Evolutionary conservation across 345 rosid genomes (phyloP), one percentile per base, ranked within the genome.

Genomic region (Eutrema japonicum): DNA sequence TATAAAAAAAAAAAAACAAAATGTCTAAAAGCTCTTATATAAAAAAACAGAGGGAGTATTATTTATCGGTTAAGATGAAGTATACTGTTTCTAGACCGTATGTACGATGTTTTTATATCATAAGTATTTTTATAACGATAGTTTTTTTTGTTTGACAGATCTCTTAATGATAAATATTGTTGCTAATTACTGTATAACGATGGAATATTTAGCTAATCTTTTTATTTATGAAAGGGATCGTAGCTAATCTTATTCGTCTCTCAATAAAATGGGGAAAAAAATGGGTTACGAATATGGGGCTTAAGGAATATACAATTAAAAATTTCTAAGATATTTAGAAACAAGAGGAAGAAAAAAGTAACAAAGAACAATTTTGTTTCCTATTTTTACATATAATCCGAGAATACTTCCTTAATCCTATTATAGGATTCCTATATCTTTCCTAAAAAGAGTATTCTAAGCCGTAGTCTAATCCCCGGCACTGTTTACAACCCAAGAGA

Each of bases 401-500:
- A 68, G 78, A 72, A 66, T 61, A 67, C 61, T 73, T 52, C 70
- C 40, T 49, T 60, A 37, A 48, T 57, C 66, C 68, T 16, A 16
- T 16, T 16, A 16, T 16, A 16, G 16, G 16, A 16, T 16, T 16
- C 16, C 16, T 63, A 66, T 72, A 58, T 74, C 58, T 50, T 50
- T 35, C 72, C 79, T 70, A 69, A 56, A 63, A 32, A 61, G 66
- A 77, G 76, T 71, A 71, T 77, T 64, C 80, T 48, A 71, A 58
- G 48, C 70, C 32, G 4, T 52, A 41, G 5, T n/a, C 73, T 45
- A 41, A 8, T 51, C 40, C 8, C 37, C 73, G 45, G 87, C 68
- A 6, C 69, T 84, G 70, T 67, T 81, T 0, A 77, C 75, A 16
- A 71, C 66, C 85, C 88, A 85, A n/a, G 96, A 82, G 26, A 82